Conservation (phyloP, 139 green algal species). For the Monoraphidium neglectum region DNA sequence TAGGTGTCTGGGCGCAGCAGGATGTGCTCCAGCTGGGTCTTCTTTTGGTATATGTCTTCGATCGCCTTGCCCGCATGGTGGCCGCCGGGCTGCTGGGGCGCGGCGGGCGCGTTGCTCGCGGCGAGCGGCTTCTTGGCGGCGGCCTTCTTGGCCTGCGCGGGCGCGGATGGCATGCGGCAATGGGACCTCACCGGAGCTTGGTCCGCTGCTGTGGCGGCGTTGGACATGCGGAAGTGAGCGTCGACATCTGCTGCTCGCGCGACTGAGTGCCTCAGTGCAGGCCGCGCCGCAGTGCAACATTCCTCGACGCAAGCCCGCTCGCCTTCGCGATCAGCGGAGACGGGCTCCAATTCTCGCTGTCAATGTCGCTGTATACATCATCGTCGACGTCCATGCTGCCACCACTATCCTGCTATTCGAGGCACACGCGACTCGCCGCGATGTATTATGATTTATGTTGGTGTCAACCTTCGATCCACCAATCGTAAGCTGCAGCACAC, state of each 20-base stretch:
- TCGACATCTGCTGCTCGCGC: too few relatives aligned
- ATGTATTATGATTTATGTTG: too few relatives aligned
- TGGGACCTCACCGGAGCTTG: too few relatives aligned
- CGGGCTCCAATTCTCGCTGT: neutral
- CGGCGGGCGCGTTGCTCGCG: neutral
- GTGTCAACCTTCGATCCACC: too few relatives aligned
- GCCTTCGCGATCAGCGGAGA: neutral
- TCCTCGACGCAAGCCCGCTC: too few relatives aligned
- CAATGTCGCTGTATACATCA: neutral
- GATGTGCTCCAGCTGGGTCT: constrained; percentile 98
- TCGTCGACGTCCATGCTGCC: neutral
- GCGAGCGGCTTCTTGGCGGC: neutral
- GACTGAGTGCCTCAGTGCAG: too few relatives aligned
- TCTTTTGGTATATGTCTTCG: constrained; percentile 99
- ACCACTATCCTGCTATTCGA: neutral
- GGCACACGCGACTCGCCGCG: too few relatives aligned
- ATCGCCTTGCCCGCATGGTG: constrained; percentile 67
- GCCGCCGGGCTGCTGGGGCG: neutral
- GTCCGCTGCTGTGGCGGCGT: too few relatives aligned
- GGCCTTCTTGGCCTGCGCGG: neutral
- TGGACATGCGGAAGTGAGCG: too few relatives aligned
- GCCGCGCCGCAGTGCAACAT: too few relatives aligned
- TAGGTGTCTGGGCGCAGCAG: constrained; percentile 98
- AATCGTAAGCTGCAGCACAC: too few relatives aligned
- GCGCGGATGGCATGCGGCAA: too few relatives aligned